Percentiles rank a stretch among this genome's conserved stretches.
Evolutionary conservation across 192 early-diverging fungal genomes (phyloP).

Genomic region (Paraglomus occultum): DNA sequence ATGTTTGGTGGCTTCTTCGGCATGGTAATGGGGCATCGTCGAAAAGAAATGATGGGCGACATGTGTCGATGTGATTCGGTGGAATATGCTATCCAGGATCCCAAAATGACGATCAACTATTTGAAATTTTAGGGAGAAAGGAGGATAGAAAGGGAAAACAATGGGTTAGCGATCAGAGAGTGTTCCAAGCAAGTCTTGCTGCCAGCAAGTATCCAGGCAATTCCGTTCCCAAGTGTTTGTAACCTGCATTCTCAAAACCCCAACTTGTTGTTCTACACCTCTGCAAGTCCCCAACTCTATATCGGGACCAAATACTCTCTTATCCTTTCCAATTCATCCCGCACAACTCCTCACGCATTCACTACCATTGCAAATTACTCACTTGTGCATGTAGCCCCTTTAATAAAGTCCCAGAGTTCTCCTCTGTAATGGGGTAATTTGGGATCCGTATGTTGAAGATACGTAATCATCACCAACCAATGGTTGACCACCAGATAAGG

Average conservation of each 20-base stretch:
- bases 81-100: conserved; percentile 79
- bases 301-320: no score
- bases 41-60: conserved; percentile 96
- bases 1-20: conserved; percentile 78
- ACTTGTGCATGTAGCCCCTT: conserved; percentile 74
- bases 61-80: conserved; percentile 85
- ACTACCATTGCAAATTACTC: not conserved
- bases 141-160: no score
- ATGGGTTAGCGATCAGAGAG: no score
- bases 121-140: no score
- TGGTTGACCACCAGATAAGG: conserved; percentile 92
- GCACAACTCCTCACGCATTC: not conserved
- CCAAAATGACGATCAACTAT: conserved; percentile 90
- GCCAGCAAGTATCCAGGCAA: no score
- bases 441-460: conserved; percentile 89
- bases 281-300: no score
- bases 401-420: conserved; percentile 85
- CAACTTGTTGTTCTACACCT: no score
- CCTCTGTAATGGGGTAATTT: conserved; percentile 87
- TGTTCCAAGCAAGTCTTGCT: no score
- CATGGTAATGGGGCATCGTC: conserved; percentile 98
- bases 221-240: no score
- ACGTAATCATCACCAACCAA: conserved; percentile 97
- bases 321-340: no score
- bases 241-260: no score